Evolutionary conservation across 192 early-diverging fungal species (phyloP), one percentile per base, ranked within the genome.

Genomic region (Backusella circina): DNA sequence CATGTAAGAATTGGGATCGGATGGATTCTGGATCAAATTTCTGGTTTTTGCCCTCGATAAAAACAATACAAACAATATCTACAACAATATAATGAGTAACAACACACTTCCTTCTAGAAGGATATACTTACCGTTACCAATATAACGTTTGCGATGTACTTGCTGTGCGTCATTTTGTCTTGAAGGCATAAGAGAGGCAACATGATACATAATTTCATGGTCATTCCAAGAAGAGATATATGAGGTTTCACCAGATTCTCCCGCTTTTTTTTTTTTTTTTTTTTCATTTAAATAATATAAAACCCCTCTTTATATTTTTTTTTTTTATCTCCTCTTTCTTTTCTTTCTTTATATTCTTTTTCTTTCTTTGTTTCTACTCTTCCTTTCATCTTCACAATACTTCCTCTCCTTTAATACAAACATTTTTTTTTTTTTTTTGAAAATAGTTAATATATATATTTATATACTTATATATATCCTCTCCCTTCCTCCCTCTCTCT

Each of bases 201-300:
- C 90, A 75, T 95, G 94, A 80, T 91, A 95, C 90, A 94, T 93
- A 75, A 95, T 89, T 78, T 93, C 88, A 77, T 90, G 92, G 18
- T 91, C 88, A 72, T 91, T 89, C 93, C 92, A 94, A 71, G 90
- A 90, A 37, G 91, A 90, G 66, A 86, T 87, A 65, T 93, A 89
- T 18, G 91, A 89, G 39, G 91, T 82, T 1, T 84, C 87, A 0
- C 92, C 94, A 10, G 90, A 88, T 71, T 92, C 87, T 33, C 91
- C 91, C 67, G 79, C 86, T 92, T 30, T 36, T 47, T 39, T 26
- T 47, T 23, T 31, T 57, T 61, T 41, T 71, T 71, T 36, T 68
- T 41, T 41, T 41, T 41, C n/a, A n/a, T n/a, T n/a, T n/a, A n/a
- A 23, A 23, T 21, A 51, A 16, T 18, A 47, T 18, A 15, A 1